phyloP scores from a whole-genome alignment of 2,329 filamentous ascomycete species.

The Magnaporthiopsis incrustans region DNA sequence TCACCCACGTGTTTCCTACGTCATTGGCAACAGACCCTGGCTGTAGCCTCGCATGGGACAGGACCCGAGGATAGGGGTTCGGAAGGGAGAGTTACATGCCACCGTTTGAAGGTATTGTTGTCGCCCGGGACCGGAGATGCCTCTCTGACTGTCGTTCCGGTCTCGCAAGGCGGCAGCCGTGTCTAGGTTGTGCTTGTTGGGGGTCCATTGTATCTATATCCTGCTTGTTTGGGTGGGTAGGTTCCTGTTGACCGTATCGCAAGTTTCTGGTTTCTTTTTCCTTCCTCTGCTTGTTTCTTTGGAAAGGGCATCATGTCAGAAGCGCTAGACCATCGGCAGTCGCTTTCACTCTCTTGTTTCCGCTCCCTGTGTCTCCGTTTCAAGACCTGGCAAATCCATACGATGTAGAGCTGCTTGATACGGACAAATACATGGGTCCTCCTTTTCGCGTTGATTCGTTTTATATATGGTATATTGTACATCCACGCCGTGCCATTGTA shows the following conservation, averaged over 20 bases:
- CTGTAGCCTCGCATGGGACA: background rate
- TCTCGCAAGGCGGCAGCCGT: too few species aligned
- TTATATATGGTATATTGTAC: too few species aligned
- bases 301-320: background rate
- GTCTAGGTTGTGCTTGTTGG: background rate
- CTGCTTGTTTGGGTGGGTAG: background rate
- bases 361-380: background rate
- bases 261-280: background rate
- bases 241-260: background rate
- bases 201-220: background rate
- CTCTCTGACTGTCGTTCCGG: background rate
- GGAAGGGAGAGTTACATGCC: background rate
- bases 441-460: background rate
- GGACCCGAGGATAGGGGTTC: too few species aligned
- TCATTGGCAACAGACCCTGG: background rate
- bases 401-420: background rate
- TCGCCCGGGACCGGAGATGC: background rate
- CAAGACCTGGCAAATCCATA: background rate
- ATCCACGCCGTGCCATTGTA: background rate
- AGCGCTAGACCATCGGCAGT: background rate
- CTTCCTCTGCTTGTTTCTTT: background rate
- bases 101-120: background rate
- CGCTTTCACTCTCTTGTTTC: background rate
- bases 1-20: background rate
- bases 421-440: background rate